These are phyloP conservation scores for Phialocephala sp. DNA, from an alignment of 2,329 filamentous ascomycete species.

Conservation along the genomic window DNA sequence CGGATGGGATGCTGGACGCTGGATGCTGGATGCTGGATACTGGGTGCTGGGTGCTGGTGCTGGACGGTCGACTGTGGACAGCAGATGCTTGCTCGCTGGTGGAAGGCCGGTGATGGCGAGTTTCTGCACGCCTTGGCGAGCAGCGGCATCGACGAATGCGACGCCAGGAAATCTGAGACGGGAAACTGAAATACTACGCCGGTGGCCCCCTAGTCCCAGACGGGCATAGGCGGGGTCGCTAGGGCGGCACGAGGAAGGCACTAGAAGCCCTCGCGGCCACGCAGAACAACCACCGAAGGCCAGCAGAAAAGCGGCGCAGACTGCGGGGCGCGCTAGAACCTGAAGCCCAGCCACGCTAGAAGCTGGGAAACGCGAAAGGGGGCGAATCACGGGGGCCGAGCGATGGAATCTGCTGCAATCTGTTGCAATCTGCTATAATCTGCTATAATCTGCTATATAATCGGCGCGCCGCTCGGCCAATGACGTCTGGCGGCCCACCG, in stretches of 20 bases:
- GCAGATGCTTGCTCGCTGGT: neutral
- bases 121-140: neutral
- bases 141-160: neutral
- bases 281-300: too few relatives aligned
- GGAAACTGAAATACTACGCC: neutral
- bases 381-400: slow-evolving; percentile 20
- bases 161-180: slow-evolving; percentile 7
- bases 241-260: neutral
- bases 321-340: neutral
- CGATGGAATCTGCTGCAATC: too few relatives aligned
- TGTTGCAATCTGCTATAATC: too few relatives aligned
- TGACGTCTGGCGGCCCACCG: neutral
- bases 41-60: too few relatives aligned
- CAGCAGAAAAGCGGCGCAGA: slow-evolving; percentile 17
- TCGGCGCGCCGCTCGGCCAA: slow-evolving; percentile 16
- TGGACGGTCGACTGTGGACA: too few relatives aligned
- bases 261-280: slow-evolving; percentile 4
- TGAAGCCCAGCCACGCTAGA: slow-evolving; percentile 24
- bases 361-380: slow-evolving; percentile 11
- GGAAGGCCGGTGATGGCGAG: slow-evolving; percentile 1
- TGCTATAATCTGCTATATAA: too few relatives aligned
- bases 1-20: too few relatives aligned
- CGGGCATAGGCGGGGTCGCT: neutral
- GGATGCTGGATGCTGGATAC: too few relatives aligned
- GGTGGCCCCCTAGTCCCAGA: neutral